These are phyloP conservation scores for Excoecaria agallocha DNA, from an alignment of 345 rosid genomes.

Conservation along the genomic window DNA sequence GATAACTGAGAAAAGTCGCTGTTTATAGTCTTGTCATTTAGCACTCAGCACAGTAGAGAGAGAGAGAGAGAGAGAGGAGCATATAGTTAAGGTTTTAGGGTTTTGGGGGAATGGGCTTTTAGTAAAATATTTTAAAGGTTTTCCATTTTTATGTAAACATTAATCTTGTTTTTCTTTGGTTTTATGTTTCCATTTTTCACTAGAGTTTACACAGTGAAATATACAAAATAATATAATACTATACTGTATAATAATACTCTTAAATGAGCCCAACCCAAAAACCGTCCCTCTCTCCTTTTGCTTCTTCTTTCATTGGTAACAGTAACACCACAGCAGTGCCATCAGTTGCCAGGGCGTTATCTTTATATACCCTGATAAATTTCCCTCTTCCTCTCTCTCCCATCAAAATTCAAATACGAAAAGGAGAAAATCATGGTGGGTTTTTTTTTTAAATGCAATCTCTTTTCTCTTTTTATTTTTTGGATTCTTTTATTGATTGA, in stretches of 20 bases:
- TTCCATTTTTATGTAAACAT: too few species aligned
- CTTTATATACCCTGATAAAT: constrained; percentile 17
- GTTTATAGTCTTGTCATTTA: constrained; percentile 50
- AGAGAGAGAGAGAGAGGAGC: constrained; percentile 19
- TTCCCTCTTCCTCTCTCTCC: constrained; percentile 3
- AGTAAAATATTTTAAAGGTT: not conserved
- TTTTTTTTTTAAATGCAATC: not conserved
- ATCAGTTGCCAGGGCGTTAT: constrained; percentile 21
- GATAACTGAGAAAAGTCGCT: constrained; percentile 40
- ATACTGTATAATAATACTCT: not conserved
- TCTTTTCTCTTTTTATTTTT: not conserved
- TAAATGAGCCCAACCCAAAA: not conserved
- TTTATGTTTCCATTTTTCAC: too few species aligned
- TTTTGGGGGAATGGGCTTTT: constrained; percentile 29
- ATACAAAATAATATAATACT: too few species aligned
- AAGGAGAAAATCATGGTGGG: constrained; percentile 34
- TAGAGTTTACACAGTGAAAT: too few species aligned
- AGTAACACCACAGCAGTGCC: constrained; percentile 1
- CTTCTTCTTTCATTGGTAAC: constrained; percentile 12
- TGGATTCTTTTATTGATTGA: not conserved
- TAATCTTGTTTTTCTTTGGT: too few species aligned
- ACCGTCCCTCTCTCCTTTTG: not conserved
- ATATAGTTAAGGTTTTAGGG: constrained; percentile 33
- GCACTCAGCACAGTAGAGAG: constrained; percentile 35
- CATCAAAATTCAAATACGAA: constrained; percentile 12